phyloP scores from a whole-genome alignment of 495 filamentous ascomycete species.

The Lepidopterella palustris region DNA sequence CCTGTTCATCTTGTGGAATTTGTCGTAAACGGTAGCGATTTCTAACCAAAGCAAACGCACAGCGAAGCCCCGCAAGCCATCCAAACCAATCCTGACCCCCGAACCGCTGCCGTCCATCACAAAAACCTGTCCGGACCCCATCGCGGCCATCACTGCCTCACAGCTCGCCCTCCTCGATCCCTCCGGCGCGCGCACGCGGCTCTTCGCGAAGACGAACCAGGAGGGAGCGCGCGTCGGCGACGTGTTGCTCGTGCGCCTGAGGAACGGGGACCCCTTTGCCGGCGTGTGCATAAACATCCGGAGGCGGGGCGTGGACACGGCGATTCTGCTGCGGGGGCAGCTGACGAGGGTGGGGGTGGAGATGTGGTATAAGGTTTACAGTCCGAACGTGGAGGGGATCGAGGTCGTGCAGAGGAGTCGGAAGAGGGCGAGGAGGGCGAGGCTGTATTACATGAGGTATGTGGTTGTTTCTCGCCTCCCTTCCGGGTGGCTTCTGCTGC shows the following conservation, averaged over 20 bases:
- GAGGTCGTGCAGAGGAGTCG: conserved; percentile 83
- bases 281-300: conserved; percentile 83
- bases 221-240: conserved; percentile 75
- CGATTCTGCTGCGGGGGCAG: conserved; percentile 74
- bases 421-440: conserved; percentile 80
- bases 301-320: conserved; percentile 76
- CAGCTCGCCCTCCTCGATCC: conserved; percentile 76
- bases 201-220: conserved; percentile 69
- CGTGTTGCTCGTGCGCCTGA: conserved; percentile 79
- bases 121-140: conserved; percentile 46
- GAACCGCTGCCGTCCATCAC: conserved; percentile 17
- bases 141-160: conserved; percentile 52
- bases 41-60: neutral
- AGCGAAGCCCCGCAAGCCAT: conserved; percentile 1
- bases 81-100: conserved; percentile 4
- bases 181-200: conserved; percentile 66
- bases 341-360: conserved; percentile 83
- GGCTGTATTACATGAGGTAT: conserved; percentile 82
- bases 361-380: conserved; percentile 95
- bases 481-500: too few species aligned
- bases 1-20: too few species aligned
- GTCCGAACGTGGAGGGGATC: conserved; percentile 78
- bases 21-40: too few species aligned
- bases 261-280: conserved; percentile 80
- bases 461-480: conserved; percentile 42